Evolutionary conservation across 2,329 filamentous ascomycete genomes (phyloP).

Genomic region (Aspergillus ochraceus): DNA sequence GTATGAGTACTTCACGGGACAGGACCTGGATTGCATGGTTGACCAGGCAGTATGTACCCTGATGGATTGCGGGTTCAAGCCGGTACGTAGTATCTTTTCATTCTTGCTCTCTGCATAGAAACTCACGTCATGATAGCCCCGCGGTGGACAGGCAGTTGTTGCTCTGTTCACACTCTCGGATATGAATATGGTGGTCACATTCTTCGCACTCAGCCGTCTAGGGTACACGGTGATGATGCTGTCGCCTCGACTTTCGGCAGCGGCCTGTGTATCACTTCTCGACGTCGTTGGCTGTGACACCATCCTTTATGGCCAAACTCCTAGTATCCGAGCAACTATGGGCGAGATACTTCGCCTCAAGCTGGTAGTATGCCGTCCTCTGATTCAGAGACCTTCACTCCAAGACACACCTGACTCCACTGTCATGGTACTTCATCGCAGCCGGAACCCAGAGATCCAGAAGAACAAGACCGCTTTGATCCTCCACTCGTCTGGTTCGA

Average conservation of each 20-base stretch:
- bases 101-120: neutral
- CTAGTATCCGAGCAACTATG: conserved; percentile 34
- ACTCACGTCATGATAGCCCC: conserved; percentile 13
- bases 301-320: conserved; percentile 39
- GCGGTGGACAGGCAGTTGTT: conserved; percentile 25
- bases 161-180: conserved; percentile 45
- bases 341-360: conserved; percentile 27
- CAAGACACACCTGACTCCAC: conserved; percentile 14
- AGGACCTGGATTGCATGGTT: conserved; percentile 43
- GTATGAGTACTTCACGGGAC: conserved; percentile 45
- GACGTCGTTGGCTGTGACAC: conserved; percentile 34
- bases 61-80: conserved; percentile 23
- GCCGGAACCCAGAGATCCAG: conserved; percentile 27
- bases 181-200: conserved; percentile 43
- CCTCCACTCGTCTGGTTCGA: conserved; percentile 52
- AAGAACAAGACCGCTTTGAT: conserved; percentile 39
- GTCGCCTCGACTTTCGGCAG: conserved; percentile 44
- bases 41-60: conserved; percentile 37
- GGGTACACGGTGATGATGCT: conserved; percentile 47
- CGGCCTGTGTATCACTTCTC: conserved; percentile 43
- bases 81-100: conserved; percentile 5
- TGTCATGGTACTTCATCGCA: conserved; percentile 18
- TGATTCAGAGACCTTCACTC: conserved; percentile 15
- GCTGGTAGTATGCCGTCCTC: conserved; percentile 25
- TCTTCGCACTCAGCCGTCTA: conserved; percentile 48